Evolutionary conservation across 352 stramenopile species (phyloP).

Genomic region (Phytophthora europaea): DNA sequence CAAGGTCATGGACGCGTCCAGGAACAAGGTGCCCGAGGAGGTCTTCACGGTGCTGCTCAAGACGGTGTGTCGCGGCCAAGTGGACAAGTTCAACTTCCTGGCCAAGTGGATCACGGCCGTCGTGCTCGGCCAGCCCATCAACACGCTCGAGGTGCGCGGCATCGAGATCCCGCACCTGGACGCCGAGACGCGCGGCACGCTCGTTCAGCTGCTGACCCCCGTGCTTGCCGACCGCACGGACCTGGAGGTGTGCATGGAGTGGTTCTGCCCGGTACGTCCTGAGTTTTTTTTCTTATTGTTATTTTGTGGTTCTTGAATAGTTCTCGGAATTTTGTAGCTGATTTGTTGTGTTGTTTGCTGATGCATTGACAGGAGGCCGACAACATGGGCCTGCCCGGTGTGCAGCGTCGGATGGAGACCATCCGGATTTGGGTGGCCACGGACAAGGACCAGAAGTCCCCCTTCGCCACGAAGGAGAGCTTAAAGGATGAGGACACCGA

Average conservation of each 20-base stretch:
- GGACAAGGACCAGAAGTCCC: constrained; percentile 89
- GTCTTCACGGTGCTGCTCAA: constrained; percentile 87
- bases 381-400: constrained; percentile 65
- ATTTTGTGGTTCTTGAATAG: constrained; percentile 12
- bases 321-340: constrained; percentile 19
- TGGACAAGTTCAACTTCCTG: constrained; percentile 92
- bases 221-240: constrained; percentile 85
- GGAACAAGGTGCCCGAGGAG: constrained; percentile 83
- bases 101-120: constrained; percentile 88
- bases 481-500: constrained; percentile 75
- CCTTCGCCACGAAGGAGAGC: constrained; percentile 62
- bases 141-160: constrained; percentile 77
- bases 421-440: constrained; percentile 90
- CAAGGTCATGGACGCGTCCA: constrained; percentile 78
- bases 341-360: neutral
- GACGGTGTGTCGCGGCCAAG: constrained; percentile 84
- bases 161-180: constrained; percentile 90
- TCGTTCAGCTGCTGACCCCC: constrained; percentile 84
- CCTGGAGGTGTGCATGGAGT: constrained; percentile 90
- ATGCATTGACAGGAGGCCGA: constrained; percentile 59
- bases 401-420: constrained; percentile 76
- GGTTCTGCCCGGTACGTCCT: constrained; percentile 79
- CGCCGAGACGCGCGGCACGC: constrained; percentile 68
- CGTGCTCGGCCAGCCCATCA: constrained; percentile 74
- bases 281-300: constrained; percentile 12